phyloP scores from a whole-genome alignment of 768 basidiomycete species.

The Hypsizygus marmoreus region DNA sequence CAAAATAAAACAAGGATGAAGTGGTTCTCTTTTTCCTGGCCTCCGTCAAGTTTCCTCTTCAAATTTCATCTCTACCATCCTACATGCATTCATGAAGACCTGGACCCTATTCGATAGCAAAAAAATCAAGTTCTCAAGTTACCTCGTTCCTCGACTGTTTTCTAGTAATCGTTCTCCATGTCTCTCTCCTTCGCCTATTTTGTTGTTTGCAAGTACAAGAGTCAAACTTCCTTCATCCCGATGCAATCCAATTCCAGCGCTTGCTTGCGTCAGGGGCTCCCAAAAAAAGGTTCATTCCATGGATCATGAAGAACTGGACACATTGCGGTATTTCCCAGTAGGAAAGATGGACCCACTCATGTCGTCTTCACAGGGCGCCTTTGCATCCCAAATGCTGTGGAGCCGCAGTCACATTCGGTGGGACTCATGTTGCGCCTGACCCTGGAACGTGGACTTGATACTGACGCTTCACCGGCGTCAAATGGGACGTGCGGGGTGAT shows the following conservation, averaged over 20 bases:
- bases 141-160: conserved; percentile 52
- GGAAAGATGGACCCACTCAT: conserved; percentile 4
- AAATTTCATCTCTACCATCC: conserved; percentile 36
- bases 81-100: conserved; percentile 48
- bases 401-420: conserved; percentile 5
- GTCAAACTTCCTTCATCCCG: conserved; percentile 22
- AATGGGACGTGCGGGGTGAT: no score
- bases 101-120: conserved; percentile 55
- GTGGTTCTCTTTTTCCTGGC: conserved; percentile 42
- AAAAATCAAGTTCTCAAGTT: conserved; percentile 71
- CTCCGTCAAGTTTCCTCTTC: conserved; percentile 40
- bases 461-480: no score
- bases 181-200: conserved; percentile 48
- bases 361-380: conserved; percentile 1
- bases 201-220: conserved; percentile 49
- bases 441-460: neutral
- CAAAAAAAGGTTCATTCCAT: conserved; percentile 16
- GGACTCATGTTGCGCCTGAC: conserved; percentile 14
- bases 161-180: conserved; percentile 55
- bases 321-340: no score
- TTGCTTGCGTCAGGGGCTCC: conserved; percentile 18
- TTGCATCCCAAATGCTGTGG: conserved; percentile 8
- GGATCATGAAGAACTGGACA: conserved; percentile 15
- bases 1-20: conserved; percentile 39
- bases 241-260: conserved; percentile 18